A percentile compares a stretch with the other conserved stretches of the same genome.
Evolutionary conservation across 1,139 yeast genomes (phyloP).

Genomic region (Meyerozyma athensensis): DNA sequence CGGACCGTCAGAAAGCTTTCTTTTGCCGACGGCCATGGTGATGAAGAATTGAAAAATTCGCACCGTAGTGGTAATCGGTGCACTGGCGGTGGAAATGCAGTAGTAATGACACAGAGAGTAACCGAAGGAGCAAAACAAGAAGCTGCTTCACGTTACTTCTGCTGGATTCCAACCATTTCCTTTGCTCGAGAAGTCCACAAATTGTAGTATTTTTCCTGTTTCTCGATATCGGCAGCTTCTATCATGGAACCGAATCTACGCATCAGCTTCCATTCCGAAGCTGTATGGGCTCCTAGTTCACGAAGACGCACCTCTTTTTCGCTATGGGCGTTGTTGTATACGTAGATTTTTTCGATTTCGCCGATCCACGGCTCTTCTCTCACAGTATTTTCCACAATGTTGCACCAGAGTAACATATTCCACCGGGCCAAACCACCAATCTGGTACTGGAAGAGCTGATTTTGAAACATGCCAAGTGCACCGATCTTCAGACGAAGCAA

Average conservation of each 20-base stretch:
- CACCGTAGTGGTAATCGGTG: constrained; percentile 1
- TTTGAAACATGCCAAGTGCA: constrained; percentile 41
- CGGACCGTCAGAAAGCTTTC: background rate
- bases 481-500: constrained; percentile 44
- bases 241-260: constrained; percentile 35
- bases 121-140: too few species aligned
- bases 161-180: constrained; percentile 1
- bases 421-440: constrained; percentile 45
- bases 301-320: constrained; percentile 15
- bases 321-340: constrained; percentile 26
- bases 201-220: constrained; percentile 28
- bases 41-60: constrained; percentile 1
- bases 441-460: constrained; percentile 50
- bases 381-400: constrained; percentile 48
- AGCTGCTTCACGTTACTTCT: too few species aligned
- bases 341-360: constrained; percentile 38
- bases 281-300: constrained; percentile 30
- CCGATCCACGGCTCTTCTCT: constrained; percentile 52
- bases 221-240: constrained; percentile 25
- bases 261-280: constrained; percentile 28
- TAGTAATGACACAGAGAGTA: too few species aligned
- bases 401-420: constrained; percentile 49
- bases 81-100: background rate
- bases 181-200: constrained; percentile 25
- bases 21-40: constrained; percentile 2